Conservation (phyloP, 2,329 filamentous ascomycete genomes). For the Aspergillus ustus region DNA sequence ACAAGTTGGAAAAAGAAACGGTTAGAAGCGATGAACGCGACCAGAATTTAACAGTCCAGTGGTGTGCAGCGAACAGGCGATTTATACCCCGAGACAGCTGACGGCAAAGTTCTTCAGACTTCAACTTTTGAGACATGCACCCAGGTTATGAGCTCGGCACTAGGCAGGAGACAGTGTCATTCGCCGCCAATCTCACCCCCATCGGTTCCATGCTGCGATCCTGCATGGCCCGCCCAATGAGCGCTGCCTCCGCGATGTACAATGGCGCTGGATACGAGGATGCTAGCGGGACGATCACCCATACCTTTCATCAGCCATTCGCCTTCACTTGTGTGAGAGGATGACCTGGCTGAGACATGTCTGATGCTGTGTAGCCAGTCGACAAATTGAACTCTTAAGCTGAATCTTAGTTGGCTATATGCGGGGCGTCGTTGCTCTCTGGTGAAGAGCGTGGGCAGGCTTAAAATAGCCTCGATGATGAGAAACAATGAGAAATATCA, state of each 20-base stretch:
- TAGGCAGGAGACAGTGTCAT: not conserved
- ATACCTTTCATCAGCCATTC: not conserved
- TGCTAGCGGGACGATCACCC: not conserved
- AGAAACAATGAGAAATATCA: not conserved
- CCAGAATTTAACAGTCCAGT: not conserved
- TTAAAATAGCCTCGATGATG: not conserved
- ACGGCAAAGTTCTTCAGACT: not conserved
- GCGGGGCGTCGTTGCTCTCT: too few species aligned
- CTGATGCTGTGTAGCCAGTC: not conserved
- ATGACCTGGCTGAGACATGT: not conserved
- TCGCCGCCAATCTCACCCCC: not conserved
- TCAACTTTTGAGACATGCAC: not conserved
- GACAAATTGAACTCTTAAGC: not conserved
- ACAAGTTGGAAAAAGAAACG: not conserved
- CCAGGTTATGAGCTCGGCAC: not conserved
- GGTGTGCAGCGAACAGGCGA: not conserved
- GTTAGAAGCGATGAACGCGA: not conserved
- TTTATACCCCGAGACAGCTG: not conserved
- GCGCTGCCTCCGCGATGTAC: not conserved
- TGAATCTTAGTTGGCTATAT: too few species aligned
- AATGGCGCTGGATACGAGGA: not conserved
- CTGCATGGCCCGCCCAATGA: not conserved
- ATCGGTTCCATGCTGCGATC: not conserved
- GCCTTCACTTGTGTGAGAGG: not conserved
- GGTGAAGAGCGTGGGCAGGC: not conserved